phyloP scores from a whole-genome alignment of 495 filamentous ascomycete species.

The Letharia lupina region DNA sequence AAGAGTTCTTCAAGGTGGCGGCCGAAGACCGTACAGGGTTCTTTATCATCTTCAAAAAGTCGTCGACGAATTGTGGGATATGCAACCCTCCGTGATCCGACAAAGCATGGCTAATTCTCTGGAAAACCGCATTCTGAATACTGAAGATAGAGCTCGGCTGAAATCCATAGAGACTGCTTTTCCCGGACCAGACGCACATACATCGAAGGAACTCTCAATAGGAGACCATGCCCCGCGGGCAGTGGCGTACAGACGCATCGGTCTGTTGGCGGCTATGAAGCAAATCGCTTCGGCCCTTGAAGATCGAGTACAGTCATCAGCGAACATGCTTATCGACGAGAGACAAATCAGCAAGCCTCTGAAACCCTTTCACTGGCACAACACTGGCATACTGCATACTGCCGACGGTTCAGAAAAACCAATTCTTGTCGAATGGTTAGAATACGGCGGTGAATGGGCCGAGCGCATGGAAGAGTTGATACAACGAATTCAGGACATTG shows the following conservation, averaged over 20 bases:
- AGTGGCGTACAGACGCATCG: background rate
- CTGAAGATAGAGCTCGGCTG: background rate
- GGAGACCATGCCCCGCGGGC: no score
- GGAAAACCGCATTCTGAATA: background rate
- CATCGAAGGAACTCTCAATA: background rate
- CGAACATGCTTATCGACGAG: background rate
- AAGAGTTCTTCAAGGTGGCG: background rate
- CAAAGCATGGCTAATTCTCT: background rate
- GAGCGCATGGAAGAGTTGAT: background rate
- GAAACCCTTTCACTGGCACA: background rate
- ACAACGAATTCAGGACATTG: background rate
- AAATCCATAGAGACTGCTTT: background rate
- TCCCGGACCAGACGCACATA: background rate
- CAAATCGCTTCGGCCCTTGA: background rate
- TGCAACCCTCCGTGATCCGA: background rate
- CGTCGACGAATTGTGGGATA: background rate
- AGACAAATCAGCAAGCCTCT: background rate
- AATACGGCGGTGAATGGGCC: background rate
- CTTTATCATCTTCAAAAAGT: background rate
- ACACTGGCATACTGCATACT: background rate
- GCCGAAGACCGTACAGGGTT: background rate
- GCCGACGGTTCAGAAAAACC: background rate
- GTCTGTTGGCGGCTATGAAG: background rate
- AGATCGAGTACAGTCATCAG: background rate
- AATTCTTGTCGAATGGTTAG: background rate